These are phyloP conservation scores for Phaeomoniella chlamydospora DNA, from an alignment of 2,329 filamentous ascomycete species.

Conservation along the genomic window DNA sequence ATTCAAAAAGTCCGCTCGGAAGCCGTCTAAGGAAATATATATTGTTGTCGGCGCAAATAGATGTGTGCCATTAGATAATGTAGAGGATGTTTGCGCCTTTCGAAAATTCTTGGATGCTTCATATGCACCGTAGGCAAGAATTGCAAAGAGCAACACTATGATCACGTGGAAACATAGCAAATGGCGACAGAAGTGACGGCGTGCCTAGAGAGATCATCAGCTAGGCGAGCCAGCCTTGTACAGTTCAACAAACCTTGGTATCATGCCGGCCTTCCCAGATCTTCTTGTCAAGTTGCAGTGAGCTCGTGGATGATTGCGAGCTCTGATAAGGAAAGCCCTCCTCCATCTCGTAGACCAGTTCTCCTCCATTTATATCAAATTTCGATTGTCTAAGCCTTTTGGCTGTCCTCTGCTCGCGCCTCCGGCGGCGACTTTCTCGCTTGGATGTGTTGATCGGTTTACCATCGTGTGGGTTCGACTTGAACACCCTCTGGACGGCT, in stretches of 20 bases:
- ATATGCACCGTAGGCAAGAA: constrained; percentile 41
- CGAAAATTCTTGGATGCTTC: constrained; percentile 29
- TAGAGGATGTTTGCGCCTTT: constrained; percentile 9
- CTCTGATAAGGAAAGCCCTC: constrained; percentile 54
- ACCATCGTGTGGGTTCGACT: constrained; percentile 31
- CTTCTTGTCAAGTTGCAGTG: constrained; percentile 35
- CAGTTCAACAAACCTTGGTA: neutral
- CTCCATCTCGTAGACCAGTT: constrained; percentile 84
- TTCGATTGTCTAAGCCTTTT: constrained; percentile 35
- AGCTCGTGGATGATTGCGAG: constrained; percentile 45
- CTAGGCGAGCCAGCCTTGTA: no score
- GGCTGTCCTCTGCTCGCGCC: constrained; percentile 29
- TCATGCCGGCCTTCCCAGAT: constrained; percentile 16
- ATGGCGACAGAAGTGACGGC: no score
- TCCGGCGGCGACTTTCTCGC: constrained; percentile 19
- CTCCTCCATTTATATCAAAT: constrained; percentile 52
- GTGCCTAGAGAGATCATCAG: no score
- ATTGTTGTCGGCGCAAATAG: constrained; percentile 85
- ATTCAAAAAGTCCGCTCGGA: constrained; percentile 83
- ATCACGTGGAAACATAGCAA: constrained; percentile 21
- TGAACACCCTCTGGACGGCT: constrained; percentile 24
- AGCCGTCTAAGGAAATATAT: constrained; percentile 86
- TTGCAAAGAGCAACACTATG: constrained; percentile 38
- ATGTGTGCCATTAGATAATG: constrained; percentile 66
- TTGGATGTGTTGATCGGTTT: constrained; percentile 33